A percentile compares a stretch with the other conserved stretches of the same genome.
phyloP scores from a whole-genome alignment of 2,329 filamentous ascomycete species.

The Elsinoe ampelina region DNA sequence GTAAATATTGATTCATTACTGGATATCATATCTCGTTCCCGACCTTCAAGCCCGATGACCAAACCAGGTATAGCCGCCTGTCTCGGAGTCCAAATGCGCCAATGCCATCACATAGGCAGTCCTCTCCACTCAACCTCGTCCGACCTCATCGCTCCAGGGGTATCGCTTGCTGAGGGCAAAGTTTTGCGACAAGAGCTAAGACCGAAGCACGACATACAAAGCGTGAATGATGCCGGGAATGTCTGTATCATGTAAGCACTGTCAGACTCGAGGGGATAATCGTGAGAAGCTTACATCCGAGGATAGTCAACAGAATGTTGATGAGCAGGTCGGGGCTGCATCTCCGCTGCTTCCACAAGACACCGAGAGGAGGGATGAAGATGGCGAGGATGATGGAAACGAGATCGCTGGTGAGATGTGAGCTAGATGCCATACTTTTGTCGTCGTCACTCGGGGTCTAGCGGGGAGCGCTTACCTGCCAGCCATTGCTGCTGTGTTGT shows the following conservation, averaged over 20 bases:
- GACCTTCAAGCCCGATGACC: not conserved
- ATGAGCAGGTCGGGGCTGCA: slow-evolving; percentile 81
- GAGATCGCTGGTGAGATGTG: slow-evolving; percentile 48
- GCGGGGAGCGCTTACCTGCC: not conserved
- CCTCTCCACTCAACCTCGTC: not conserved
- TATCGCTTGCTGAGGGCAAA: slow-evolving; percentile 6
- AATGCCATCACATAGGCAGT: not conserved
- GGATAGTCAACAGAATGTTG: slow-evolving; percentile 80
- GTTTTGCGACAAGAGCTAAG: slow-evolving; percentile 42
- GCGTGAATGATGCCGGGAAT: slow-evolving; percentile 65
- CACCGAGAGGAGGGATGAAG: slow-evolving; percentile 80
- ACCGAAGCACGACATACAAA: slow-evolving; percentile 87
- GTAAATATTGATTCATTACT: not conserved
- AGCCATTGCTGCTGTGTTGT: not conserved
- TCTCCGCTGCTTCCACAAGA: slow-evolving; percentile 79
- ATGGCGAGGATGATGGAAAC: slow-evolving; percentile 82
- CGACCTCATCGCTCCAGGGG: not conserved
- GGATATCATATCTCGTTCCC: slow-evolving; percentile 2
- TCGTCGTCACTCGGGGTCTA: not conserved
- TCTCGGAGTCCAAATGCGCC: not conserved
- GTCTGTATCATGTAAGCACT: slow-evolving; percentile 49
- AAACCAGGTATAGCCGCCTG: not conserved
- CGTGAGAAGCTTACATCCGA: slow-evolving; percentile 38
- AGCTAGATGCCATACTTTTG: not conserved
- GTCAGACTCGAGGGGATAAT: slow-evolving; percentile 25